Evolutionary conservation across 352 stramenopile species (phyloP).

Genomic region (Phytophthora megakarya): DNA sequence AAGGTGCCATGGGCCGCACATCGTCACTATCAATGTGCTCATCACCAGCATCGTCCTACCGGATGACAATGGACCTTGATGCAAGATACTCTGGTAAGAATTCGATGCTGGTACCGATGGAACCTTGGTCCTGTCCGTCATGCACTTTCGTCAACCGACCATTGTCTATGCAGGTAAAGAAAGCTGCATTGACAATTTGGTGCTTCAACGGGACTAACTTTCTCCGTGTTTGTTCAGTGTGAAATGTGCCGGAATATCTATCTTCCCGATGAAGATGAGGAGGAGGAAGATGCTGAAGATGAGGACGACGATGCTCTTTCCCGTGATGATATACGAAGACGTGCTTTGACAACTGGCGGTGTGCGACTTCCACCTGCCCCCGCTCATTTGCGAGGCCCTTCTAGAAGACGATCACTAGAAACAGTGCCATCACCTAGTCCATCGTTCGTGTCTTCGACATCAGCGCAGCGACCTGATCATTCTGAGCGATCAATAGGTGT

Average conservation of each 20-base stretch:
- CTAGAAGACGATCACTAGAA: constrained; percentile 28
- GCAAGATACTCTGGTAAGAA: constrained; percentile 50
- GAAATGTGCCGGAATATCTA: constrained; percentile 56
- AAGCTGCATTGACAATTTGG: neutral
- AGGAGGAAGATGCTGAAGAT: constrained; percentile 26
- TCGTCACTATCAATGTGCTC: constrained; percentile 42
- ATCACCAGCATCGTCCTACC: constrained; percentile 39
- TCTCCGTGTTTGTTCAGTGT: constrained; percentile 34
- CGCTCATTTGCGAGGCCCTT: constrained; percentile 4
- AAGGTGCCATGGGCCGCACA: constrained; percentile 27
- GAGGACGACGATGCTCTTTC: constrained; percentile 25
- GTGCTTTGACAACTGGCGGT: constrained; percentile 26
- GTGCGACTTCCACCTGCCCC: constrained; percentile 13
- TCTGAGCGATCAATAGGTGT: constrained; percentile 31
- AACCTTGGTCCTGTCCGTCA: constrained; percentile 58
- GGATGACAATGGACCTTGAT: constrained; percentile 69
- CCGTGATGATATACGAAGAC: constrained; percentile 23
- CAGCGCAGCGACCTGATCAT: constrained; percentile 18
- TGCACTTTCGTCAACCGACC: constrained; percentile 75
- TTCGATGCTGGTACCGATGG: constrained; percentile 43
- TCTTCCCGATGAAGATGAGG: constrained; percentile 38
- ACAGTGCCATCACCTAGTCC: constrained; percentile 12
- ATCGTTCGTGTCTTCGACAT: constrained; percentile 34
- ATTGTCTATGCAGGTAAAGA: constrained; percentile 61
- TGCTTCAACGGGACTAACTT: constrained; percentile 6